Evolutionary conservation across 1,284 basidiomycete species (phyloP), one percentile per base, ranked within the genome.

Genomic region (Tetrapyrgos nigripes): DNA sequence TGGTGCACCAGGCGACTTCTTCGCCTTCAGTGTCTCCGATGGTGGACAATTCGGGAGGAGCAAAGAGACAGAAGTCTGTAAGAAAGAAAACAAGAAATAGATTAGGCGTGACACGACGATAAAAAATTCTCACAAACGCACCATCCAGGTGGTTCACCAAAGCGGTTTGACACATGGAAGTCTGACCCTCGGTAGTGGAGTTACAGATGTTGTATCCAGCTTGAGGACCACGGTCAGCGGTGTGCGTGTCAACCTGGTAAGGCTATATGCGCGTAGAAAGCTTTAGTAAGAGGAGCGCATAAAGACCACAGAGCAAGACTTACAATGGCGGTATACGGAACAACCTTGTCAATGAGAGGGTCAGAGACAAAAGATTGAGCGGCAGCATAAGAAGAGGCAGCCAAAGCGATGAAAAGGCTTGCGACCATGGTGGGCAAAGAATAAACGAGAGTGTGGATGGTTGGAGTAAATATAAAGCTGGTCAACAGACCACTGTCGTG

Each of bases 1-100:
- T 82, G 23, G 82, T 82, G 67, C 88, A 91, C 81, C 82, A 91
- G 0, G 86, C 84, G 8, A 91, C 83, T 66, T 81, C 84, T 58
- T 77, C 71, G 48, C 77, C 82, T 67, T 91, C 88, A 4, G 80
- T 80, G 60, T 88, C 77, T 40, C 82, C 86, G 26, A 91, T 82
- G 3, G 74, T 70, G 2, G 78, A 73, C 10, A 73, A 78, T 27
- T 73, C 68, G 0, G 77, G 68, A 1, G 84, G 83, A 1, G 74
- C 83, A 80, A 82, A 87, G 4, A 86, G 66, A 59, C 84, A 86
- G 66, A 84, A 86, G 59, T 84, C 82, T 83, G 21, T 33, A 27
- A 10, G 26, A 17, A 10, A 31, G 45, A n/a, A 23, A 26, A 50
- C 26, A 35, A 43, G 23, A 6, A 23, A n/a, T n/a, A n/a, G n/a